Evolutionary conservation across 768 basidiomycete species (phyloP), one percentile per base, ranked within the genome.

Genomic region (Mycena leptocephala): DNA sequence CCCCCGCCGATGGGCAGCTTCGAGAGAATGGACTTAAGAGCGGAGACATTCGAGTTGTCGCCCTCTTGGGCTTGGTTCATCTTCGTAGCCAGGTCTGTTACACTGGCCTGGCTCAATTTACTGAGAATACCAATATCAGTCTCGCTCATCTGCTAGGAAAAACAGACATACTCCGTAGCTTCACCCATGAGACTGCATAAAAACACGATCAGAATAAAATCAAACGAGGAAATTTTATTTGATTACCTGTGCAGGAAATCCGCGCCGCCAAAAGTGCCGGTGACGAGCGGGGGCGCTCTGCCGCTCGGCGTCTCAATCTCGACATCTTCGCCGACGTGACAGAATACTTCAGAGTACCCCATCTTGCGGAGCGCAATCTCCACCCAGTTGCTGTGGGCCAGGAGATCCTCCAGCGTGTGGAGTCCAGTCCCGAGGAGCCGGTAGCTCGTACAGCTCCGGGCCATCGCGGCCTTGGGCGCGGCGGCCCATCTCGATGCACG

Each of bases 301-400:
- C 92, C 92, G 70, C 86, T 88, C 22, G 92, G 92, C 0, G 92
- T 91, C 56, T 92, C 83, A 61, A 92, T 86, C 26, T 65, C 71
- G 87, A 90, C 90, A 75, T 88, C 87, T 53, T 93, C 91, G 18
- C 95, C 95, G 61, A 96, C 94, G 83, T 96, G 95, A 73, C 93
- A 93, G 84, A 96, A 96, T 20, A 96, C 93, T 53, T 94, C 87
- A 20, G 85, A 74, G 81, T 95, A 87, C 0, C 95, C 95, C 86
- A 95, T 87, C 76, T 92, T 93, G 76, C 91, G 88, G 10, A 96
- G 87, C 0, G 90, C 90, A 14, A 96, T 85, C 83, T 97, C 95
- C 83, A 93, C 93, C 90, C 93, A 96, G 84, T 96, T 93, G 81
- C 91, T 92, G 82, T 96, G 95, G 1, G 95, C 95, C 16, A 93